These are phyloP conservation scores for Hypoxylon sp. DNA, from an alignment of 2,329 filamentous ascomycete genomes.

Conservation along the genomic window DNA sequence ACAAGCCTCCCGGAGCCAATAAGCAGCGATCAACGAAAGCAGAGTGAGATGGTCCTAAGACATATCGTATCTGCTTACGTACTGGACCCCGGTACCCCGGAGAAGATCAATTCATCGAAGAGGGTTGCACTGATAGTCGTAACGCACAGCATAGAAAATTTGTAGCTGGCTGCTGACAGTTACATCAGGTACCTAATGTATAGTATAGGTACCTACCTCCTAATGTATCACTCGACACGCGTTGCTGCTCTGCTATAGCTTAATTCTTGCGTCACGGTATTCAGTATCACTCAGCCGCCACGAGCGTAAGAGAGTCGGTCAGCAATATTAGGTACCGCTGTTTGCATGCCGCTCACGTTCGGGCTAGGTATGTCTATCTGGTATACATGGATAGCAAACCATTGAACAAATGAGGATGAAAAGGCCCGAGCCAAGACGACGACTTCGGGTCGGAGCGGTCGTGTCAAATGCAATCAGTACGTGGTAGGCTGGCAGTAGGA, in stretches of 20 bases:
- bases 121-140: constrained; percentile 21
- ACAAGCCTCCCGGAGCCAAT: constrained; percentile 23
- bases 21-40: background rate
- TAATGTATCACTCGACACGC: constrained; percentile 20
- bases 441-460: constrained; percentile 9
- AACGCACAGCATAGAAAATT: background rate
- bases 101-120: constrained; percentile 30
- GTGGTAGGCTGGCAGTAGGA: background rate
- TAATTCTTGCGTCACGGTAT: constrained; percentile 14
- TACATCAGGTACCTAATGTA: background rate
- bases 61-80: constrained; percentile 27
- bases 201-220: background rate
- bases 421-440: constrained; percentile 17
- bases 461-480: constrained; percentile 7
- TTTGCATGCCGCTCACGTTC: background rate
- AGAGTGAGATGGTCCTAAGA: constrained; percentile 7
- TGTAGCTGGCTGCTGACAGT: constrained; percentile 17
- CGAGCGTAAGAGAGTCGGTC: constrained; percentile 41
- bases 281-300: constrained; percentile 34
- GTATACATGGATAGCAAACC: background rate
- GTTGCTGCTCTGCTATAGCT: constrained; percentile 11
- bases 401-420: constrained; percentile 11
- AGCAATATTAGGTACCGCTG: constrained; percentile 16
- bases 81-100: constrained; percentile 33
- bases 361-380: background rate